Base-by-base conservation (phyloP, 371 early-diverging fungal species). In the Polyrhizophydium stewartii region DNA sequence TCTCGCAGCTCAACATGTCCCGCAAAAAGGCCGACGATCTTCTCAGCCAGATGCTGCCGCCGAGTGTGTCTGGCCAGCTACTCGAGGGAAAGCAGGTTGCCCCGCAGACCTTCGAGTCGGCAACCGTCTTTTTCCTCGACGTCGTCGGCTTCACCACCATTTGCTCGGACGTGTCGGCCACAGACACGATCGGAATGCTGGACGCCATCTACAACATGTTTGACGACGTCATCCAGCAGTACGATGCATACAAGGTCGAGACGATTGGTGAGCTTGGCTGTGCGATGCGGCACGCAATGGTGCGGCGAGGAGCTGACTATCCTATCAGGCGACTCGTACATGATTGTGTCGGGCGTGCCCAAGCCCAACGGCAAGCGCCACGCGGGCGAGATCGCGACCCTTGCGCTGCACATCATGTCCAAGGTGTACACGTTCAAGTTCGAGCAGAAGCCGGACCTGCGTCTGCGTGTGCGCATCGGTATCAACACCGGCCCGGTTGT, bases 181-280 rank as follows among this genome's bases (percentile, higher is more conserved):
- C 68, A 16, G 56, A 75, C 19, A 62, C 59, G 31, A 71, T 75
- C 33, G 47, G 45, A 25, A 33, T 75, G 28, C 59, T 75, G 24
- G 74, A 70, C 62, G 50, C 45, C 16, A 47, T 74, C 24, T 75
- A 74, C 55, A 9, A 24, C 32, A 47, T 21, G 1, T 55, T 73
- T 43, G 73, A 73, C 50, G 55, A 24, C 38, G 58, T 73, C 33
- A 65, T 74, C 40, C 52, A 38, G 38, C 56, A 58, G 40, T 71
- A 75, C 43, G 69, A 74, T 43, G 74, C 64, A 3, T 71, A 75
- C 63, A 75, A 75, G 64, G 74, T 75, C 32, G 75, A 75, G 53
- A 75, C 72, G 19, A 65, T 73, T 21, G 68, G 10, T 40, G 40
- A 40, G 40, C 21, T 43, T 7, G 10, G 13, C 40, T 40, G 21